Percentiles rank a stretch among this genome's conserved stretches.
Evolutionary conservation across 2,329 filamentous ascomycete genomes (phyloP).

Genomic region (Lachnellula cervina): DNA sequence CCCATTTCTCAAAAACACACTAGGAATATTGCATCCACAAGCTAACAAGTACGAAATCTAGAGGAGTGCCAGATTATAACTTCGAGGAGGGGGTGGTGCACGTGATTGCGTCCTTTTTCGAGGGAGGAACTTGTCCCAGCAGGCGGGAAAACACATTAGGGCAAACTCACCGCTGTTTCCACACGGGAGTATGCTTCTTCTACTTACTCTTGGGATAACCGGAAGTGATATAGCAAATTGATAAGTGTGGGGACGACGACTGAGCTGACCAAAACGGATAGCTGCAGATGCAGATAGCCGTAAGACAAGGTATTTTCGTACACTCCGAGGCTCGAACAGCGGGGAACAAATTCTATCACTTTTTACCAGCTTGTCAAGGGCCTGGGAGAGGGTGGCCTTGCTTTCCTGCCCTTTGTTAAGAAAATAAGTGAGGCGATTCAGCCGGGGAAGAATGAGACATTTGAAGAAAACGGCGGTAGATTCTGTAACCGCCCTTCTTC

Average conservation of each 20-base stretch:
- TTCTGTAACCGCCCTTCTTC: not conserved
- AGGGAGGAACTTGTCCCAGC: not conserved
- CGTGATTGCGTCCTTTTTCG: not conserved
- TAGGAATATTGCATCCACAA: too few relatives aligned
- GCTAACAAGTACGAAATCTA: too few relatives aligned
- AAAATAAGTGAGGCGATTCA: conserved; percentile 1
- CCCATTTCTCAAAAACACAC: too few relatives aligned
- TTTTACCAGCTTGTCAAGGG: conserved; percentile 1
- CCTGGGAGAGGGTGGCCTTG: conserved; percentile 1
- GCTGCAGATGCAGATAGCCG: conserved; percentile 20
- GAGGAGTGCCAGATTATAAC: too few relatives aligned
- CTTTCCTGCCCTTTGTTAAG: conserved; percentile 4
- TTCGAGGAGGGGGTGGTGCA: not conserved
- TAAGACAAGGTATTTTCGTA: conserved; percentile 6
- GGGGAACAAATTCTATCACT: conserved; percentile 12
- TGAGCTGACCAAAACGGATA: conserved; percentile 16
- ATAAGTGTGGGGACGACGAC: conserved; percentile 8
- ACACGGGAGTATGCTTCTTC: conserved; percentile 12
- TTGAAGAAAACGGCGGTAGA: not conserved
- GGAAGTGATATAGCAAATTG: conserved; percentile 10
- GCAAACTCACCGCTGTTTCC: conserved; percentile 19
- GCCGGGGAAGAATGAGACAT: not conserved
- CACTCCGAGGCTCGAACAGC: conserved; percentile 4
- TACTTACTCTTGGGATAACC: conserved; percentile 5
- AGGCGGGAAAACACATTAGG: not conserved